A percentile compares a stretch with the other conserved stretches of the same genome.
Conservation (phyloP, 176 grass and related monocot genomes). For the Phyllostachys edulis region DNA sequence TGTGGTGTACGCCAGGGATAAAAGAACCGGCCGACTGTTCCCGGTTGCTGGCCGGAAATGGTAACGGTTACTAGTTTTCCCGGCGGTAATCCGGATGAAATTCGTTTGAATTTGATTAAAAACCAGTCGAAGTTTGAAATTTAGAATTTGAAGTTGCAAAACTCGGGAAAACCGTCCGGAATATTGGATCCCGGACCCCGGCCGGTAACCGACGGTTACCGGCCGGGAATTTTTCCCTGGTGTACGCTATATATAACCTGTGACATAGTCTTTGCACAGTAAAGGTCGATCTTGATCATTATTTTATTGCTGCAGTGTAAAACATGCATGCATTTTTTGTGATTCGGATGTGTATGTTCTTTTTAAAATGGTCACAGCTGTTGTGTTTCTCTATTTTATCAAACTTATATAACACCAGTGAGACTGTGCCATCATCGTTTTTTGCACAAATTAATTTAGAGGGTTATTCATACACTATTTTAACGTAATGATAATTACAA, state of each 20-base stretch:
- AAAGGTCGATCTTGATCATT: not conserved
- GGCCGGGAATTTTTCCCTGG: too few species aligned
- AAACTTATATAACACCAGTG: not conserved
- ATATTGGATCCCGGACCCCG: too few species aligned
- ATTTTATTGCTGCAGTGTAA: not conserved
- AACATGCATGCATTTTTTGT: not conserved
- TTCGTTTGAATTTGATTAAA: too few species aligned
- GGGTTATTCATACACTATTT: not conserved
- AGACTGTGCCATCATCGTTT: not conserved
- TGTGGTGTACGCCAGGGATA: not conserved
- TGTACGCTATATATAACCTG: not conserved
- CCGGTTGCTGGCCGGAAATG: too few species aligned
- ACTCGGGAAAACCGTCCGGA: too few species aligned
- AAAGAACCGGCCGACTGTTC: too few species aligned
- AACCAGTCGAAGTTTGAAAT: too few species aligned
- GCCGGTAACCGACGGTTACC: too few species aligned
- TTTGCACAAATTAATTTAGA: not conserved
- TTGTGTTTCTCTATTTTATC: not conserved
- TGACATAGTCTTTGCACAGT: not conserved
- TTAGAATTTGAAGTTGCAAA: too few species aligned
- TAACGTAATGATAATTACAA: not conserved
- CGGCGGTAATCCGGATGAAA: too few species aligned
- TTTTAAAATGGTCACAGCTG: not conserved
- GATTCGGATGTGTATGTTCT: not conserved
- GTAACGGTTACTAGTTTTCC: too few species aligned